These are phyloP conservation scores for Phanerochaete carnosa DNA, from an alignment of 768 basidiomycete genomes.

Conservation along the genomic window DNA sequence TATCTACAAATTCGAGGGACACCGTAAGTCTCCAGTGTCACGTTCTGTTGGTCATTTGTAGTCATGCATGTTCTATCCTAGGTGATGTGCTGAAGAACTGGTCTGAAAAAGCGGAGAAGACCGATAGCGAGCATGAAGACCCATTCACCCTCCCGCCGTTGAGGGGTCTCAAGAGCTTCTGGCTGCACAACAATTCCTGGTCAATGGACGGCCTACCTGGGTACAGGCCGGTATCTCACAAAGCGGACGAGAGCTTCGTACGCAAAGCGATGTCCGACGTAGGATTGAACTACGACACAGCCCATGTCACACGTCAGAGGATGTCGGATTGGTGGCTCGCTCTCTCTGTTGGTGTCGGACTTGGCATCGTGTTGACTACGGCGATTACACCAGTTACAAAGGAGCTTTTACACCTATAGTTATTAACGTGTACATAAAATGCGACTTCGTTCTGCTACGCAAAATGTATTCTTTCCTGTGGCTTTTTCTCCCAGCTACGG, in stretches of 20 bases:
- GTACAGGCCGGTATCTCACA: neutral
- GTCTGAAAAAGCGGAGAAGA: neutral
- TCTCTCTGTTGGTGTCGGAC: neutral
- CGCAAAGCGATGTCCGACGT: too few relatives aligned
- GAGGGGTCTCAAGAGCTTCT: constrained; percentile 8
- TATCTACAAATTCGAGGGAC: constrained; percentile 10
- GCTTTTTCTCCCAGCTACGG: too few relatives aligned
- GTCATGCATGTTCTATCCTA: too few relatives aligned
- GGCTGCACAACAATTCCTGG: constrained; percentile 7
- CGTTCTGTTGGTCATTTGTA: neutral
- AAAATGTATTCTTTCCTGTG: too few relatives aligned
- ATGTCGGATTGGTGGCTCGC: constrained; percentile 60
- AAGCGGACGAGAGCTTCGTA: too few relatives aligned
- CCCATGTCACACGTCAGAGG: too few relatives aligned
- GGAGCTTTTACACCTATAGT: too few relatives aligned
- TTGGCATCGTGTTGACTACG: neutral
- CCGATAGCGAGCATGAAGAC: neutral
- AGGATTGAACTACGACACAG: too few relatives aligned
- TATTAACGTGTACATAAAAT: too few relatives aligned
- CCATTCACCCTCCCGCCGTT: neutral
- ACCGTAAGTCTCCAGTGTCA: constrained; percentile 1
- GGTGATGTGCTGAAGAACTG: neutral
- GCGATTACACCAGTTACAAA: neutral
- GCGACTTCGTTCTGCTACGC: too few relatives aligned
- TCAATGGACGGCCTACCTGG: constrained; percentile 13